Percentiles rank a stretch among this genome's conserved stretches.
These are phyloP conservation scores for Podaxis sp. DNA, from an alignment of 768 basidiomycete genomes.

Conservation along the genomic window DNA sequence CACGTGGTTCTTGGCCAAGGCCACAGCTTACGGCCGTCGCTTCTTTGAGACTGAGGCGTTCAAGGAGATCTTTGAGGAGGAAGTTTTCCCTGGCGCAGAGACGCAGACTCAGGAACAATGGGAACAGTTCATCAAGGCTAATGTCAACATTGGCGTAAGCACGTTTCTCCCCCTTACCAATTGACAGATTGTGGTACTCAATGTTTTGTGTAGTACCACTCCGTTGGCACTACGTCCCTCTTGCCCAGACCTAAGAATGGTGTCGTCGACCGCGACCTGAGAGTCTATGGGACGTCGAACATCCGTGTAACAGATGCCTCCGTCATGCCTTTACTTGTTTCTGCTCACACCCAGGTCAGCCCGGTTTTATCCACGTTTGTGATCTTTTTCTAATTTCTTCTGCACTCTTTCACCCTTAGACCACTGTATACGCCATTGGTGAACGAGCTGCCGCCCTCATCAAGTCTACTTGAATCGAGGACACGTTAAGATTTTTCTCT, in stretches of 20 bases:
- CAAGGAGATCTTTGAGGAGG: slow-evolving; percentile 29
- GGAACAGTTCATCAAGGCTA: slow-evolving; percentile 24
- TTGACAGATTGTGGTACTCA: not conserved
- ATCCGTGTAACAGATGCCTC: slow-evolving; percentile 55
- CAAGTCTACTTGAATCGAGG: slow-evolving; percentile 31
- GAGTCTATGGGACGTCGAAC: slow-evolving; percentile 46
- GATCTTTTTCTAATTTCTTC: not conserved
- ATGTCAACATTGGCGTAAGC: slow-evolving; percentile 27
- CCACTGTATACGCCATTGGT: slow-evolving; percentile 53
- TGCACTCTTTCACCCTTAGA: slow-evolving; percentile 24
- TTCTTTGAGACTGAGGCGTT: slow-evolving; percentile 30
- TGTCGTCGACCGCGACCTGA: slow-evolving; percentile 46
- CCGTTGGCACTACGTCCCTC: slow-evolving; percentile 28
- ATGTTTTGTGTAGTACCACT: slow-evolving; percentile 25
- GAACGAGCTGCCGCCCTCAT: slow-evolving; percentile 56
- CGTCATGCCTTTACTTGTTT: slow-evolving; percentile 47
- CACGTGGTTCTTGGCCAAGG: slow-evolving; percentile 31
- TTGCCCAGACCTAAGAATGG: slow-evolving; percentile 29
- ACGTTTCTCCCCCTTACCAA: not conserved
- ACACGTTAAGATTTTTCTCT: not conserved
- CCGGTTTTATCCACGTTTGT: not conserved
- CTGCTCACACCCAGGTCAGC: slow-evolving; percentile 32
- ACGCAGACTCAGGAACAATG: slow-evolving; percentile 25
- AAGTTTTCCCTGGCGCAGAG: slow-evolving; percentile 28
- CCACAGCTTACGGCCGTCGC: slow-evolving; percentile 30